Evolutionary conservation across 2,329 filamentous ascomycete genomes (phyloP).

Genomic region (Xylariales sp.): DNA sequence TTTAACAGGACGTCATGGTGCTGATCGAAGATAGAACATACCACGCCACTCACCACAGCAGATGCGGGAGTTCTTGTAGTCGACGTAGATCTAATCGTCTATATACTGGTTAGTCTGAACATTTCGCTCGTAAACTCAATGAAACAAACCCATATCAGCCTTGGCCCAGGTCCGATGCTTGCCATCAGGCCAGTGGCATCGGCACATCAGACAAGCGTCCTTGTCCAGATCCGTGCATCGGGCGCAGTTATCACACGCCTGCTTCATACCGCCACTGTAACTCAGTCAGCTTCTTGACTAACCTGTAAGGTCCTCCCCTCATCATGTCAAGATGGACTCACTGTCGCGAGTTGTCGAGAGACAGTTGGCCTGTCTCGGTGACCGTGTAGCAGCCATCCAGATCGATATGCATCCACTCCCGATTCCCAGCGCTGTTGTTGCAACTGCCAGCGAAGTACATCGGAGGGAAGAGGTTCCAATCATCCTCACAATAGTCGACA

Average conservation of each 20-base stretch:
- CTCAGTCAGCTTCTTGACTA: background rate
- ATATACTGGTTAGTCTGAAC: background rate
- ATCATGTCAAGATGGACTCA: background rate
- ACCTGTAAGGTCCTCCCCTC: background rate
- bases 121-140: background rate
- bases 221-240: background rate
- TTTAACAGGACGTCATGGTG: too few species aligned
- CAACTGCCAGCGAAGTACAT: background rate
- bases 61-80: background rate
- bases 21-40: background rate
- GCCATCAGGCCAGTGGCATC: background rate
- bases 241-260: background rate
- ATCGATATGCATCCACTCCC: background rate
- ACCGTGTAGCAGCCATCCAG: background rate
- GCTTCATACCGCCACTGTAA: background rate
- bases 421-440: background rate
- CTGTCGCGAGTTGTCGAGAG: background rate
- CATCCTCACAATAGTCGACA: conserved; percentile 1
- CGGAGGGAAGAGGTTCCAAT: background rate
- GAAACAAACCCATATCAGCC: background rate
- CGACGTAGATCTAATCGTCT: background rate
- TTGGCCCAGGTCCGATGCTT: background rate
- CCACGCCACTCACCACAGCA: conserved; percentile 1
- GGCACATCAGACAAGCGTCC: background rate
- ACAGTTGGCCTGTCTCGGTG: background rate